A percentile compares a stretch with the other conserved stretches of the same genome.
These are phyloP conservation scores for Ruellia speciosa DNA, from an alignment of 305 asterid species.

Conservation along the genomic window DNA sequence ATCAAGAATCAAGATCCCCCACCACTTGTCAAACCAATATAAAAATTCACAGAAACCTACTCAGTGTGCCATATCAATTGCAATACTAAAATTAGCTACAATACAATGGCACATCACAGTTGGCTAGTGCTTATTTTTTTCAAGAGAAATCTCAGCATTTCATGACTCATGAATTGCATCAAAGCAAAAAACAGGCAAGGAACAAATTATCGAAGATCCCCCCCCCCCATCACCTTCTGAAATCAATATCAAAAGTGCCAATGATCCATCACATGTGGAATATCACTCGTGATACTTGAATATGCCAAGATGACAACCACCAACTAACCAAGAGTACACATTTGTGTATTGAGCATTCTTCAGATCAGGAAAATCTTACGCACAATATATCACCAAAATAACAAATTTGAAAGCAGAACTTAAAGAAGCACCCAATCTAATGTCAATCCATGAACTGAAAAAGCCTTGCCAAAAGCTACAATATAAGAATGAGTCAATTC, in stretches of 20 bases:
- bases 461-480: not conserved
- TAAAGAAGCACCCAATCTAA: conserved; percentile 2
- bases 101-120: no score
- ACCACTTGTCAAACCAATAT: no score
- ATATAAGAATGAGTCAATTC: not conserved
- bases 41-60: no score
- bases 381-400: not conserved
- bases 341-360: not conserved
- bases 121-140: no score
- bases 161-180: no score
- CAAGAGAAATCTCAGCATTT: no score
- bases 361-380: not conserved
- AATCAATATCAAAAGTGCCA: not conserved
- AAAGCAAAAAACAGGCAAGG: no score
- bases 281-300: not conserved
- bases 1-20: no score
- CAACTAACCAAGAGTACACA: not conserved
- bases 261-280: no score
- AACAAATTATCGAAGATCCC: no score
- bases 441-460: not conserved
- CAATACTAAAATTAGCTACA: no score
- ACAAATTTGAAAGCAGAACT: not conserved
- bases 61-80: no score
- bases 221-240: not conserved
- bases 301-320: not conserved